Evolutionary conservation across 1,284 basidiomycete genomes (phyloP).

Genomic region (Hortiboletus rubellus): DNA sequence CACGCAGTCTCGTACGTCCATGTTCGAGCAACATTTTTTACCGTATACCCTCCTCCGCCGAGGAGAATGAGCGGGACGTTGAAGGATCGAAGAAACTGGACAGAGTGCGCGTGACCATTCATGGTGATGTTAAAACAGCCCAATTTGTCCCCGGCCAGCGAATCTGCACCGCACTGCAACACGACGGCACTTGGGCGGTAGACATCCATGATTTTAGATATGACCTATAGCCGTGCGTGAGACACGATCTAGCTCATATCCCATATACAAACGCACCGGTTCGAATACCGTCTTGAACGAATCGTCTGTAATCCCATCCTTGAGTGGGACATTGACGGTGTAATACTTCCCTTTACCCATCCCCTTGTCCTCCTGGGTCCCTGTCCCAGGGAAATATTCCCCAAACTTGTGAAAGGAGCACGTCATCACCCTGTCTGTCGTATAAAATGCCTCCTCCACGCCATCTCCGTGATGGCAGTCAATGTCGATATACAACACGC

Average conservation of each 20-base stretch:
- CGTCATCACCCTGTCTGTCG: slow-evolving; percentile 96
- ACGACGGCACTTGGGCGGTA: slow-evolving; percentile 89
- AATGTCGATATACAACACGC: slow-evolving; percentile 97
- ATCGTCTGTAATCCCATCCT: slow-evolving; percentile 91
- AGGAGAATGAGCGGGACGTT: slow-evolving; percentile 89
- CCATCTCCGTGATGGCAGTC: slow-evolving; percentile 99
- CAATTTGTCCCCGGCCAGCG: slow-evolving; percentile 92
- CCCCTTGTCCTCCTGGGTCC: slow-evolving; percentile 84
- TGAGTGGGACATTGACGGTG: slow-evolving; percentile 90
- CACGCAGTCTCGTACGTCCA: slow-evolving; percentile 99
- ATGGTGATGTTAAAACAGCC: slow-evolving; percentile 97
- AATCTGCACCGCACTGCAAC: slow-evolving; percentile 96
- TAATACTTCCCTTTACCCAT: slow-evolving; percentile 88
- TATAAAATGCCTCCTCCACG: slow-evolving; percentile 98
- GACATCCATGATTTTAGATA: slow-evolving; percentile 87
- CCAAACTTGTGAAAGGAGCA: slow-evolving; percentile 96
- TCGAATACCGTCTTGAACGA: slow-evolving; percentile 83
- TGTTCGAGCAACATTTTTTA: slow-evolving; percentile 91
- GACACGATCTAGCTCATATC: not conserved
- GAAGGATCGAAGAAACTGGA: slow-evolving; percentile 82
- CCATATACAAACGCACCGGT: slow-evolving; percentile 58
- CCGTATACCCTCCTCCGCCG: slow-evolving; percentile 96
- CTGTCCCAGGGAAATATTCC: slow-evolving; percentile 96
- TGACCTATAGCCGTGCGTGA: slow-evolving; percentile 52
- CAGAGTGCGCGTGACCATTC: slow-evolving; percentile 92